phyloP scores from a whole-genome alignment of 2,329 filamentous ascomycete species.

The Talaromyces islandicus region DNA sequence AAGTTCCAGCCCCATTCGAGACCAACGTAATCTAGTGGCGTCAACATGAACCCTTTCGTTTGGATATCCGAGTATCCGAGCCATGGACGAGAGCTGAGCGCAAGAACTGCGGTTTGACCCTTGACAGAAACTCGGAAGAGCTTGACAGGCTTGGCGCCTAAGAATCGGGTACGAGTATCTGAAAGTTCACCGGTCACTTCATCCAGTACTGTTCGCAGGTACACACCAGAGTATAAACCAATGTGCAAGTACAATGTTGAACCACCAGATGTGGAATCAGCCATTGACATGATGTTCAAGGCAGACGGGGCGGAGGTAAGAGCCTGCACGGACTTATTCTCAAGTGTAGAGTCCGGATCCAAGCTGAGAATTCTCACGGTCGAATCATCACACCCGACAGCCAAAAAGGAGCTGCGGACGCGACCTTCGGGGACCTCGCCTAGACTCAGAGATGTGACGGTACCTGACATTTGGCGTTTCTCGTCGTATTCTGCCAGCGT shows the following conservation, averaged over 20 bases:
- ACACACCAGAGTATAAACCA: conserved; percentile 89
- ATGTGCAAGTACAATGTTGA: conserved; percentile 92
- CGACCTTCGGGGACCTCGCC: conserved; percentile 89
- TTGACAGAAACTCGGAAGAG: conserved; percentile 88
- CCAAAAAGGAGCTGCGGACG: conserved; percentile 82
- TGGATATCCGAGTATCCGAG: conserved; percentile 86
- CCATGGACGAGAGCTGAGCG: conserved; percentile 91
- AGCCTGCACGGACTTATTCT: conserved; percentile 91
- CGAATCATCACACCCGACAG: conserved; percentile 93
- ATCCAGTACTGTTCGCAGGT: conserved; percentile 88
- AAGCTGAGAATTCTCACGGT: conserved; percentile 90
- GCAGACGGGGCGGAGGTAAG: conserved; percentile 84
- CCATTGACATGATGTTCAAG: conserved; percentile 89
- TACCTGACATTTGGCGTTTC: conserved; percentile 89
- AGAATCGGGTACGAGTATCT: conserved; percentile 88
- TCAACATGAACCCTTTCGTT: conserved; percentile 83
- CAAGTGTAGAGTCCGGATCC: conserved; percentile 81
- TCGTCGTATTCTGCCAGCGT: conserved; percentile 91
- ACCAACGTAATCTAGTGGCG: conserved; percentile 79
- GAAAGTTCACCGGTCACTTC: conserved; percentile 93
- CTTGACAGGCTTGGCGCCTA: conserved; percentile 84
- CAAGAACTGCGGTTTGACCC: conserved; percentile 76
- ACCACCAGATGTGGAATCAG: conserved; percentile 83
- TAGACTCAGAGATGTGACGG: conserved; percentile 89
- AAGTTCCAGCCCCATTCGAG: conserved; percentile 97